Conservation (phyloP, 768 basidiomycete genomes). For the Russula lepida region DNA sequence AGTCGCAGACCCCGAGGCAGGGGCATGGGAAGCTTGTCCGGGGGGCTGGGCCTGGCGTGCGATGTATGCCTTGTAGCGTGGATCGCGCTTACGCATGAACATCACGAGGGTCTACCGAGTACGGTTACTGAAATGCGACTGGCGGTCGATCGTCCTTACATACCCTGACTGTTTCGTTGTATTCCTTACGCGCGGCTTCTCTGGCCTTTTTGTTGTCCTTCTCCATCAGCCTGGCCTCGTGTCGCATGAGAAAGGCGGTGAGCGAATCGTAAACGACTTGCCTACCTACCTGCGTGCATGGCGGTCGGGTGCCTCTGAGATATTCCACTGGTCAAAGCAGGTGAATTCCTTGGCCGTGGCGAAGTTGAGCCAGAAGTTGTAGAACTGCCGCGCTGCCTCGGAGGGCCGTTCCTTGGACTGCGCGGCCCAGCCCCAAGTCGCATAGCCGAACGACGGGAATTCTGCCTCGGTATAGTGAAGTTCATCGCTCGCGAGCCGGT, state of each 20-base stretch:
- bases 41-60: constrained; percentile 38
- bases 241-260: neutral
- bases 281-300: constrained; percentile 58
- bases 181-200: constrained; percentile 81
- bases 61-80: constrained; percentile 67
- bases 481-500: constrained; percentile 78
- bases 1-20: constrained; percentile 22
- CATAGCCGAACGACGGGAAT: constrained; percentile 81
- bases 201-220: constrained; percentile 91
- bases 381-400: constrained; percentile 66
- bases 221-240: constrained; percentile 75
- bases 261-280: neutral
- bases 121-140: neutral
- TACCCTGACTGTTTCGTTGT: constrained; percentile 86
- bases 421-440: constrained; percentile 64
- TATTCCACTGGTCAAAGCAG: constrained; percentile 82
- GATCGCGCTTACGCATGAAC: constrained; percentile 82
- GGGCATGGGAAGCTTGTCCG: constrained; percentile 18
- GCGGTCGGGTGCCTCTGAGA: constrained; percentile 79
- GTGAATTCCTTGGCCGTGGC: constrained; percentile 78
- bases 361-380: constrained; percentile 82
- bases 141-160: constrained; percentile 22
- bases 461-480: constrained; percentile 34
- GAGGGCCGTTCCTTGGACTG: constrained; percentile 35
- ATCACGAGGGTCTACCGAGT: constrained; percentile 53